Evolutionary conservation across 2,329 filamentous ascomycete species (phyloP), one percentile per base, ranked within the genome.

Genomic region (Nemania bipapillata): DNA sequence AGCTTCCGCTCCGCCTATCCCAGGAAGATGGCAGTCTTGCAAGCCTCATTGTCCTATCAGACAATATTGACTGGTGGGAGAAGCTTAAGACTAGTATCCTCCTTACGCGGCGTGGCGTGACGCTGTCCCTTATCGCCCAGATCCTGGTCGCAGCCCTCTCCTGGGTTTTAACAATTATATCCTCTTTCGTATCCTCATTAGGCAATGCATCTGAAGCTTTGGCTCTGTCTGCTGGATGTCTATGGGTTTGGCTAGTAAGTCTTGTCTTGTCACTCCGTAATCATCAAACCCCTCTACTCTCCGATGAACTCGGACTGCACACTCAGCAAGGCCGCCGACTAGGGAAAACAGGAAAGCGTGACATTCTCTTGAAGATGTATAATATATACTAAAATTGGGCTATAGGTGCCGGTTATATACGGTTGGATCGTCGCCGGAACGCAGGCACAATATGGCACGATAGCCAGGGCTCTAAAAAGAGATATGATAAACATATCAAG

Each of bases 161-260:
- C 9, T 73, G 71, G 71, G 32, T 70, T 2, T 32, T 73, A 20
- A 73, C 71, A 8, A 47, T 66, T 8, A 61, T 65, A 9, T 64
- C 65, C 2, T 65, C 64, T 9, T 65, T 72, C 12, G 15, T 66
- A 20, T 68, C 63, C 2, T 68, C 70, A 7, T 63, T 73, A 8
- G 71, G 71, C 1, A 64, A 69, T 40, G 63, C 70, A 9, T 30
- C 65, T 12, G 67, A 60, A 42, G 71, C 71, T 22, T 42, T 72
- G 2, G 65, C 71, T 15, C 26, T 73, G 62, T 68, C 71, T 11
- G 61, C 69, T 0, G 71, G 71, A 5, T 65, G 67, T 5, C 57
- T 73, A 2, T 73, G 71, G 71, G 65, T 70, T 40, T 73, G 71
- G 71, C 71, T 73, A 24, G 71, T 72, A 65, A 15, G 71, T 63